These are phyloP conservation scores for Plasmodium knowlesi DNA, from an alignment of 169 alveolate genomes.

Conservation along the genomic window DNA sequence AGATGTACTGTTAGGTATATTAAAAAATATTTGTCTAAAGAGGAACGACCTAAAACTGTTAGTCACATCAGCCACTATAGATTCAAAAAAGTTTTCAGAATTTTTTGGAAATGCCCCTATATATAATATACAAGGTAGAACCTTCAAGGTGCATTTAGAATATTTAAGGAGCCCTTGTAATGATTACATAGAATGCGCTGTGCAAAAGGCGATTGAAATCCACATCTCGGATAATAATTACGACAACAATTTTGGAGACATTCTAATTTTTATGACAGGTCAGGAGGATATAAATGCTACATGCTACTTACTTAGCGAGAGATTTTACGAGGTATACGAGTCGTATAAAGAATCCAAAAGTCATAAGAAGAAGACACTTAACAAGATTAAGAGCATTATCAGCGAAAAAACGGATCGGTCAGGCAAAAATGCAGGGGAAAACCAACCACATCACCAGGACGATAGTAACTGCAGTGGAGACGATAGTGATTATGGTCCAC, in stretches of 20 bases:
- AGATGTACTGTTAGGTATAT: conserved; percentile 99
- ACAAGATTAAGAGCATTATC: conserved; percentile 32
- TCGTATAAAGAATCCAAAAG: conserved; percentile 72
- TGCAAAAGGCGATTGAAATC: conserved; percentile 97
- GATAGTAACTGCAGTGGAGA: conserved; percentile 4
- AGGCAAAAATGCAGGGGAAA: background rate
- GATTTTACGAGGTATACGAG: conserved; percentile 84
- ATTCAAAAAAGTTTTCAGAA: conserved; percentile 96
- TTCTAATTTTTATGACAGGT: conserved; percentile 99
- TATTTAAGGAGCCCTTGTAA: conserved; percentile 94
- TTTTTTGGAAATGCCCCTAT: conserved; percentile 99
- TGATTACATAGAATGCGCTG: conserved; percentile 99
- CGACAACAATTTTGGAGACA: conserved; percentile 91
- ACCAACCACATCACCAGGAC: background rate
- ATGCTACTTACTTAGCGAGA: conserved; percentile 94
- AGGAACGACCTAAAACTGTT: conserved; percentile 97
- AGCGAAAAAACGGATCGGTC: background rate
- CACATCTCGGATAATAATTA: conserved; percentile 89
- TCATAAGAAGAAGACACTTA: conserved; percentile 64
- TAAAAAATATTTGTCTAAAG: conserved; percentile 94
- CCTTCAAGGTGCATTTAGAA: conserved; percentile 97
- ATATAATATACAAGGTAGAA: conserved; percentile 98
- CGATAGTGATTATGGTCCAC: conserved; percentile 23
- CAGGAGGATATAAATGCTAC: conserved; percentile 99
- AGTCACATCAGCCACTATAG: conserved; percentile 99